Evolutionary conservation across 2,329 filamentous ascomycete species (phyloP), one percentile per base, ranked within the genome.

Genomic region (Xylariaceae sp.): DNA sequence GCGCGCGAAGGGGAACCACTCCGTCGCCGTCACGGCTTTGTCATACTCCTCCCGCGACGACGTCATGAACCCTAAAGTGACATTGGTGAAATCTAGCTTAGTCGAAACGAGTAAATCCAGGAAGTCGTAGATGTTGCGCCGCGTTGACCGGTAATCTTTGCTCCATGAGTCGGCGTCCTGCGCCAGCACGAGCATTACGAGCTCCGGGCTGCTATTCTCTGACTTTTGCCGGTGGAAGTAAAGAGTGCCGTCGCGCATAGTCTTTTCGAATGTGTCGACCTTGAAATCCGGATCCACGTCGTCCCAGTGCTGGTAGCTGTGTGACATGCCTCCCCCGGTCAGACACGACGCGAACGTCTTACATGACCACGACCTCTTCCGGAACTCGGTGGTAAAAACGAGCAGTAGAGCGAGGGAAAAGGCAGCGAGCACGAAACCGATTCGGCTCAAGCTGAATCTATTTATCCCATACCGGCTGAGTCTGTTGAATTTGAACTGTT

Each of bases 51-150:
- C 54, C 12, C 39, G 40, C 6, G 58, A 60, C 29, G 58, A 53
- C 1, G 61, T 63, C 50, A 63, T 51, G 17, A 63, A 37, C 6
- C 55, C 55, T 16, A 63, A 48, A 10, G 58, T 55, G 8, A 60
- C 56, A 3, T 50, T 53, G 3, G 51, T 44, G 5, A 60, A 49
- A 29, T 62, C 55, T 5, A 63, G 50, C 12, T 51, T 45, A 6
- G 59, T 59, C 2, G 56, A 54, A 20, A 59, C 45, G 20, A 63
- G 48, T 29, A 60, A 52, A 16, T 58, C 58, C 5, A 63, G 42
- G 45, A 61, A 62, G 20, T 63, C 61, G 42, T 60, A 55, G 22
- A 62, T 55, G n/a, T 55, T 57, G 34, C 59, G 52, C 32, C 49
- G 45, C 25, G 57, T 60, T 14, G 59, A 61, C 11, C 55, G 54